These are phyloP conservation scores for Cryptococcus sp. DNA, from an alignment of 1,284 basidiomycete genomes.

Conservation along the genomic window DNA sequence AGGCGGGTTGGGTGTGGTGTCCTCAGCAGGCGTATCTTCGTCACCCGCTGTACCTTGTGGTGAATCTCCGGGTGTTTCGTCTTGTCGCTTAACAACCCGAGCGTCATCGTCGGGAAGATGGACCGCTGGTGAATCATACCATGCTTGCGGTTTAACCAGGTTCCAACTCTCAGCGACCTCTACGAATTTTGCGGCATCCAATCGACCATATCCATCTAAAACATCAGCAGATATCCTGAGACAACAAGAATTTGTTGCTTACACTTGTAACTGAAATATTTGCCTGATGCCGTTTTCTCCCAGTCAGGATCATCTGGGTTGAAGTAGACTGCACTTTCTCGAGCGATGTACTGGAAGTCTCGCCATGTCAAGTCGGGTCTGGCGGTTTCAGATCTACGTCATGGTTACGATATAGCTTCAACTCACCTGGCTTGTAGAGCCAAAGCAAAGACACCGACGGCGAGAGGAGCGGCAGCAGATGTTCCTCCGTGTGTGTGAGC, in stretches of 20 bases:
- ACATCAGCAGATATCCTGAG: not conserved
- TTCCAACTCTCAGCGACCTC: conserved; percentile 76
- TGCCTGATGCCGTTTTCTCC: conserved; percentile 75
- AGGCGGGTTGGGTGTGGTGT: conserved; percentile 9
- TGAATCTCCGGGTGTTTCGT: not conserved
- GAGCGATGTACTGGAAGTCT: conserved; percentile 87
- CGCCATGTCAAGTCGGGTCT: conserved; percentile 92
- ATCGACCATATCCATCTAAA: conserved; percentile 74
- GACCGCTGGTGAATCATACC: conserved; percentile 71
- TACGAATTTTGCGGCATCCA: conserved; percentile 81
- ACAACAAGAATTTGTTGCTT: conserved; percentile 3
- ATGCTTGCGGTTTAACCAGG: conserved; percentile 90
- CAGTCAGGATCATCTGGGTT: conserved; percentile 92
- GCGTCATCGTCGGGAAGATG: conserved; percentile 50
- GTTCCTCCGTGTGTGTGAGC: conserved; percentile 87
- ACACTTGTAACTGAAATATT: conserved; percentile 89
- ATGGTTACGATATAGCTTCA: not conserved
- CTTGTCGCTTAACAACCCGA: not conserved
- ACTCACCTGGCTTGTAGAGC: conserved; percentile 75
- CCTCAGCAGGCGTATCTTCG: conserved; percentile 2
- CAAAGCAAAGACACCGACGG: conserved; percentile 83
- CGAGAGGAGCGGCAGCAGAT: conserved; percentile 94
- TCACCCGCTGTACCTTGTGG: not conserved
- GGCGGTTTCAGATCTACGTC: not conserved
- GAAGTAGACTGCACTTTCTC: conserved; percentile 71